Percentiles rank a stretch among this genome's conserved stretches.
Evolutionary conservation across 2,329 filamentous ascomycete species (phyloP).

Genomic region (Clarireedia monteithiana): DNA sequence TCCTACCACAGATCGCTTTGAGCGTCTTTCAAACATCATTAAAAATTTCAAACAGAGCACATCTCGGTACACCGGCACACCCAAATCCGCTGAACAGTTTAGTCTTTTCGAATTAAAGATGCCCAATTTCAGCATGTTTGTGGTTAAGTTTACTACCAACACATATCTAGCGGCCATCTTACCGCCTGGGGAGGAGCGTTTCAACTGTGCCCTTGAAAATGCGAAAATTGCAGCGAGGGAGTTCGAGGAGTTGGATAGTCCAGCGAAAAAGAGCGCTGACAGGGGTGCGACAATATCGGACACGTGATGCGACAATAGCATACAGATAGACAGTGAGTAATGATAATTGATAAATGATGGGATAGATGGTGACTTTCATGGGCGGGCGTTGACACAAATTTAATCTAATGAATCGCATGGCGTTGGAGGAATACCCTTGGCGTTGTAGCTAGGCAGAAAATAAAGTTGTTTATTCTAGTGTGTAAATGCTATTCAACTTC

Average conservation of each 20-base stretch:
- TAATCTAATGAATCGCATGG: slow-evolving; percentile 1
- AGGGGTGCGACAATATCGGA: slow-evolving; percentile 18
- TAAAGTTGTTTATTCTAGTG: not conserved
- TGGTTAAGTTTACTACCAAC: slow-evolving; percentile 93
- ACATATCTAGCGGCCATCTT: slow-evolving; percentile 92
- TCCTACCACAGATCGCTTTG: slow-evolving; percentile 86
- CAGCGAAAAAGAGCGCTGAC: slow-evolving; percentile 28
- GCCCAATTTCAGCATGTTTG: slow-evolving; percentile 81
- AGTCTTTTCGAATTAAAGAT: slow-evolving; percentile 75
- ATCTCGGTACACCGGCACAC: slow-evolving; percentile 68
- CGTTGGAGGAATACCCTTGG: slow-evolving; percentile 11
- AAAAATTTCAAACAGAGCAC: slow-evolving; percentile 93
- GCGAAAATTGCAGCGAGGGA: slow-evolving; percentile 79
- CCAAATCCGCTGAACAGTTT: slow-evolving; percentile 76
- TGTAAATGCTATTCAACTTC: not conserved
- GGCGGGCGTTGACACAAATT: not conserved
- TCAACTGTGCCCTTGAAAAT: slow-evolving; percentile 86
- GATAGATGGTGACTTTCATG: not conserved
- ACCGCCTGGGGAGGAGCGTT: slow-evolving; percentile 82
- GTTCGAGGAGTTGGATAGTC: slow-evolving; percentile 62
- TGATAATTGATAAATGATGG: not conserved
- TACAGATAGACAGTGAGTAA: not conserved
- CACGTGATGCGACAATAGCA: not conserved
- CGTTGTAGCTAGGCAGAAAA: not conserved
- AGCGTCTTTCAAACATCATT: slow-evolving; percentile 93